These are phyloP conservation scores for Debaryomyces udenii DNA, from an alignment of 1,139 yeast genomes.

Conservation along the genomic window DNA sequence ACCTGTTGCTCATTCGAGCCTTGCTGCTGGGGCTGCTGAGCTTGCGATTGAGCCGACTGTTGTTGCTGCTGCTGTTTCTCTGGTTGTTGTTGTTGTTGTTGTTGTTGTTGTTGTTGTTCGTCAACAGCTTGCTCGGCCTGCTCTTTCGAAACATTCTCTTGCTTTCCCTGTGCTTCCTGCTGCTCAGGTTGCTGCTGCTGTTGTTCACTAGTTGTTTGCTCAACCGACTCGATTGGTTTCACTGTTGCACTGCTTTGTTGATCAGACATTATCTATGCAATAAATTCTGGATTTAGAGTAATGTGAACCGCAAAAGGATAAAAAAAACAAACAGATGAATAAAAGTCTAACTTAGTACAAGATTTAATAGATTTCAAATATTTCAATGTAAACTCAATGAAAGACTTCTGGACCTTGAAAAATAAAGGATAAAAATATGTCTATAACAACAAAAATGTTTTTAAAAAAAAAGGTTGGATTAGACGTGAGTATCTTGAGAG, in stretches of 20 bases:
- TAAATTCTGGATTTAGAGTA: conserved; percentile 1
- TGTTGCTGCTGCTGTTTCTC: conserved; percentile 13
- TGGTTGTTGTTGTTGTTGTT: conserved; percentile 11
- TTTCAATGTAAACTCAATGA: conserved; percentile 7
- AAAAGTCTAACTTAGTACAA: conserved; percentile 3
- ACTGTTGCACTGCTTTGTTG: conserved; percentile 12
- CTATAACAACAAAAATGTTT: conserved; percentile 12
- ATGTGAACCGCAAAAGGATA: not conserved
- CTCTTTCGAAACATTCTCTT: not conserved
- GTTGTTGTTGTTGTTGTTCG: conserved; percentile 12
- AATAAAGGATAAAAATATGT: conserved; percentile 11
- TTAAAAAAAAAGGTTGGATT: conserved; percentile 9
- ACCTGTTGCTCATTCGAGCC: conserved; percentile 1
- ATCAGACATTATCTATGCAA: conserved; percentile 13
- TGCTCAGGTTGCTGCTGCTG: conserved; percentile 1
- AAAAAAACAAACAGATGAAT: not conserved
- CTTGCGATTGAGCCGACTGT: conserved; percentile 22
- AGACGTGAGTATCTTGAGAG: not conserved
- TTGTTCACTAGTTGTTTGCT: conserved; percentile 3
- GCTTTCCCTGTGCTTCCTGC: not conserved
- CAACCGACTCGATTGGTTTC: conserved; percentile 10
- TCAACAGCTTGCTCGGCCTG: not conserved
- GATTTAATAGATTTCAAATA: conserved; percentile 4
- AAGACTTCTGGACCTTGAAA: conserved; percentile 6
- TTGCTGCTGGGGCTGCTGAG: conserved; percentile 12